Conservation (phyloP, 1,284 basidiomycete species). For the Ustilago loliicola region DNA sequence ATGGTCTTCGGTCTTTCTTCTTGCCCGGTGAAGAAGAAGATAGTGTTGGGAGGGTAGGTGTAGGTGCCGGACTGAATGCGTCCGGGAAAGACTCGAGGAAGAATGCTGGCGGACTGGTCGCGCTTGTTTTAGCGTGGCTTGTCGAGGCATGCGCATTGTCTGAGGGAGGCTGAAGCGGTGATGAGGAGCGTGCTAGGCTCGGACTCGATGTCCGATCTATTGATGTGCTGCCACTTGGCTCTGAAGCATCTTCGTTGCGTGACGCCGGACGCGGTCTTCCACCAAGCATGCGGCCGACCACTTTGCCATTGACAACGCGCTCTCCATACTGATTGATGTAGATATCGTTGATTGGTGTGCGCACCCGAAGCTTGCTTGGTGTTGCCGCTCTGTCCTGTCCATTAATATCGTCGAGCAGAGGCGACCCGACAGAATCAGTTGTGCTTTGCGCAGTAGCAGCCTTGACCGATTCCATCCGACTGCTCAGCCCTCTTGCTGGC, state of each 20-base stretch:
- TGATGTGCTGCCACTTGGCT: not conserved
- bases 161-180: not conserved
- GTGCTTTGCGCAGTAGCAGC: conserved; percentile 14
- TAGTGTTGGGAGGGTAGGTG: not conserved
- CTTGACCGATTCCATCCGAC: conserved; percentile 33
- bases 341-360: conserved; percentile 41
- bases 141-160: not conserved
- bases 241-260: not conserved
- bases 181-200: not conserved
- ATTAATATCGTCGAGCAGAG: not conserved
- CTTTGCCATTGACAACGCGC: conserved; percentile 47
- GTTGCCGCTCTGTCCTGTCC: conserved; percentile 16
- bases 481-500: conserved; percentile 32
- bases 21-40: not conserved
- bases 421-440: not conserved
- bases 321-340: conserved; percentile 58
- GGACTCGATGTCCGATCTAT: not conserved
- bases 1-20: conserved; percentile 21
- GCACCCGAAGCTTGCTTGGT: conserved; percentile 21
- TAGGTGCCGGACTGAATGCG: conserved; percentile 5
- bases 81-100: conserved; percentile 57
- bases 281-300: conserved; percentile 42
- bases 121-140: not conserved
- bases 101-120: conserved; percentile 44
- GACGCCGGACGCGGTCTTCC: conserved; percentile 39